Base-by-base conservation (phyloP, 257 asterid genomes). In the Asclepias syriaca region DNA sequence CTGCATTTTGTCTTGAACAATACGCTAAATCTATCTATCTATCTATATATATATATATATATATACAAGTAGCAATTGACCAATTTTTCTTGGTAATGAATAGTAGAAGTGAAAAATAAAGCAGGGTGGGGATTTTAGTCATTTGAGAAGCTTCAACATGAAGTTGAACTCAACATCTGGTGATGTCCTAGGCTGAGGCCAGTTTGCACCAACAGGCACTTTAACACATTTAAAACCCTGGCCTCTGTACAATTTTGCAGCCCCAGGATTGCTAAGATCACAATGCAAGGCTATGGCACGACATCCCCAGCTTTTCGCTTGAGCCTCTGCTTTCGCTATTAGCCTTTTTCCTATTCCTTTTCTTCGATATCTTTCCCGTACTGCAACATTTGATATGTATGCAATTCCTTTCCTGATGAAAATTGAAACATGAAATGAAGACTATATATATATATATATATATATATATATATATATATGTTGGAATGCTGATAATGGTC, bases 301-400 rank as follows among this genome's bases (percentile, higher is more conserved):
- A 39, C 98, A 93, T 15, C 92, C 98, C 97, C 98, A 89, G 61
- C 81, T 82, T 81, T 72, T 78, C 34, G 98, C 98, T 78, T 89
- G 84, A 9, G 89, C 83, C 83, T 91, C 97, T 0, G 97, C 97
- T 80, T 88, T 82, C 4, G 90, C 84, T 15, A 93, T 65, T 11
- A 93, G 90, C 73, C 71, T 82, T 77, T 84, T 93, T 0, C 87
- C 96, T 74, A 93, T 88, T 69, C 98, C 96, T 78, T 89, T 93
- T 48, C 91, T 78, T 1, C 96, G 92, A 40, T 74, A 89, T 43
- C 74, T 81, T 73, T 85, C 94, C 40, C 88, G 89, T 9, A 93
- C 96, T 0, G 97, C 97, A 53, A 93, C 97, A 37, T 93, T 93
- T 53, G 97, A 93, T 88, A 93, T 79, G 67, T 93, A 93, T 0